These are phyloP conservation scores for Trichoderma atrobrunneum DNA, from an alignment of 2,329 filamentous ascomycete genomes.

Conservation along the genomic window DNA sequence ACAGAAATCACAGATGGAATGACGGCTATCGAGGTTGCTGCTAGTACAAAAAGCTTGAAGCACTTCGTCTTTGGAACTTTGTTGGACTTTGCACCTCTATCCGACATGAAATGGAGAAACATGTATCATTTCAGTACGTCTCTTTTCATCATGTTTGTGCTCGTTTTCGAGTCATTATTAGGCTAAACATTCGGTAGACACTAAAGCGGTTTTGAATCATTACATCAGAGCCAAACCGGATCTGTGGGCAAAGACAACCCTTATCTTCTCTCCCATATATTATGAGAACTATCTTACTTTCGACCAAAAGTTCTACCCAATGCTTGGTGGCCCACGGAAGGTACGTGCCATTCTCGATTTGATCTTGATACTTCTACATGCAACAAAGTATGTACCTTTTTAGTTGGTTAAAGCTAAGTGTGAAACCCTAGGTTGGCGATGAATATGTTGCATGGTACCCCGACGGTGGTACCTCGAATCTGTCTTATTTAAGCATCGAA, in stretches of 20 bases:
- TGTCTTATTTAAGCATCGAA: background rate
- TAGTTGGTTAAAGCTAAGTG: background rate
- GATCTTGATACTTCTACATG: background rate
- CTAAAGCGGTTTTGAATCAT: too few relatives aligned
- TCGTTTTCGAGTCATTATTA: too few relatives aligned
- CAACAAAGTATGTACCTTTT: too few relatives aligned
- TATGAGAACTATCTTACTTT: background rate
- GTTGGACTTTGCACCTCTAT: too few relatives aligned
- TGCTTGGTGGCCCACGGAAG: background rate
- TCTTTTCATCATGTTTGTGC: too few relatives aligned
- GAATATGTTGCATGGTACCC: background rate
- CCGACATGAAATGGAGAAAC: too few relatives aligned
- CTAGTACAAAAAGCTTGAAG: too few relatives aligned
- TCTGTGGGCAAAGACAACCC: background rate
- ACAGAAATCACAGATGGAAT: too few relatives aligned
- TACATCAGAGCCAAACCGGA: background rate
- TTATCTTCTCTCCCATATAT: background rate
- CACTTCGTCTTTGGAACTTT: too few relatives aligned
- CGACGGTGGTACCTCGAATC: background rate
- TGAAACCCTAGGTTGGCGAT: background rate
- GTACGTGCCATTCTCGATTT: background rate
- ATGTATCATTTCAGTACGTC: too few relatives aligned
- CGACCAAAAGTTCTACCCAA: background rate
- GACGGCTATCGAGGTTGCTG: too few relatives aligned
- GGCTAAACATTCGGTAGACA: too few relatives aligned